Base-by-base conservation (phyloP, 2,329 filamentous ascomycete species). In the Dothideomycetes sp. region DNA sequence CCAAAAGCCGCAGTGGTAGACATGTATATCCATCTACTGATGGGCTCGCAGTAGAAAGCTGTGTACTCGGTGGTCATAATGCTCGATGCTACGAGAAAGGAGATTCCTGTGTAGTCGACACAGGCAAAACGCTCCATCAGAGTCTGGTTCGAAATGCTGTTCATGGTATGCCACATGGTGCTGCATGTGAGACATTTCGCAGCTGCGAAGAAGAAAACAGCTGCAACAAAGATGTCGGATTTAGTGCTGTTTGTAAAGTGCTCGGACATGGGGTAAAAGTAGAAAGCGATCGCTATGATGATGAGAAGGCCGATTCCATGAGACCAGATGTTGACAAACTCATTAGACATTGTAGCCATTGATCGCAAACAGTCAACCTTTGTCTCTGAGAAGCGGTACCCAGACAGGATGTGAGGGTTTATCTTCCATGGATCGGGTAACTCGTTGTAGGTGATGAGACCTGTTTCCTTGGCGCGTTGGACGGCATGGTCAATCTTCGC, bases 21-120 rank as follows among this genome's bases (percentile, higher is more conserved):
- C 68, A 98, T 91, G 63, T 96, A 98, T 10, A 75, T 69, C 74
- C 82, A 91, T 40, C 88, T 81, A 50, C 83, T 88, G 34, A 83
- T 54, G 3, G 91, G 88, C 54, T 98, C 91, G 66, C 91, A 95
- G 68, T 98, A 98, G 62, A 98, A 98, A 17, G 89, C 91, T 1
- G 91, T 95, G 66, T 96, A 98, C 60, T 98, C 91, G 27, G 87
- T 94, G 2, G 91, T 95, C 75, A 96, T 86, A 65, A 98, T 98
- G 41, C 85, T 94, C 8, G 91, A 87, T 2, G 91, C 86, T 38
- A 98, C 91, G 18, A 98, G 75, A 37, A 98, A 70, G 1, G 88
- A 94, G 50, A 98, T 98, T 40, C 91, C 91, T 0, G 91, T 96
- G 64, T 98, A 98, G 61, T 98, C 91, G 43, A 98, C 87, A 59